A percentile compares a stretch with the other conserved stretches of the same genome.
Conservation (phyloP, 768 basidiomycete genomes). For the Mycena amicta region DNA sequence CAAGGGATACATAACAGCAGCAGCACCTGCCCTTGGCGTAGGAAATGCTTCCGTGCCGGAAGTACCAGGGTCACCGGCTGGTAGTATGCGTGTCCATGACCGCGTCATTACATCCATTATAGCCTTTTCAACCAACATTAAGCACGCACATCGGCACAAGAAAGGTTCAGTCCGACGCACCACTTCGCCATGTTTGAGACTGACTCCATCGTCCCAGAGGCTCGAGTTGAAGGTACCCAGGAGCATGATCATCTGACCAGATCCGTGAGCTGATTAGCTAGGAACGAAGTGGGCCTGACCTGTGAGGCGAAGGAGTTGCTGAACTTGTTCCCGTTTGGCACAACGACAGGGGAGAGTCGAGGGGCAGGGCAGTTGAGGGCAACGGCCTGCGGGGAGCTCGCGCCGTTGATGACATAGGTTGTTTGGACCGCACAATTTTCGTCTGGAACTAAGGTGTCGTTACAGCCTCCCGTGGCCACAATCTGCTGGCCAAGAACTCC, state of each 20-base stretch:
- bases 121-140: conserved; percentile 42
- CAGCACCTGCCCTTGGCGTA: conserved; percentile 70
- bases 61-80: conserved; percentile 73
- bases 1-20: conserved; percentile 54
- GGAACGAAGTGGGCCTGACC: neutral
- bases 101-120: conserved; percentile 63
- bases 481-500: conserved; percentile 56
- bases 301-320: conserved; percentile 59
- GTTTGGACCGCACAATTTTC: conserved; percentile 60
- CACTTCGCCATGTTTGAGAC: conserved; percentile 70
- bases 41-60: conserved; percentile 55
- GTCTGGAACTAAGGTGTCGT: conserved; percentile 38
- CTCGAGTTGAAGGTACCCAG: conserved; percentile 68
- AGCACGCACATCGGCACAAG: neutral
- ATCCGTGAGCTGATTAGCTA: neutral
- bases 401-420: conserved; percentile 58
- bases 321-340: conserved; percentile 59
- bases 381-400: conserved; percentile 35
- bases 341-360: conserved; percentile 58
- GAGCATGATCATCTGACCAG: conserved; percentile 58
- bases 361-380: conserved; percentile 66
- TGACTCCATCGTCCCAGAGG: conserved; percentile 67
- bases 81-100: conserved; percentile 72
- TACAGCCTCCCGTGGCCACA: conserved; percentile 66
- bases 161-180: conserved; percentile 40